phyloP scores from a whole-genome alignment of 2,329 filamentous ascomycete genomes.

The Pyrenochaeta sp. region DNA sequence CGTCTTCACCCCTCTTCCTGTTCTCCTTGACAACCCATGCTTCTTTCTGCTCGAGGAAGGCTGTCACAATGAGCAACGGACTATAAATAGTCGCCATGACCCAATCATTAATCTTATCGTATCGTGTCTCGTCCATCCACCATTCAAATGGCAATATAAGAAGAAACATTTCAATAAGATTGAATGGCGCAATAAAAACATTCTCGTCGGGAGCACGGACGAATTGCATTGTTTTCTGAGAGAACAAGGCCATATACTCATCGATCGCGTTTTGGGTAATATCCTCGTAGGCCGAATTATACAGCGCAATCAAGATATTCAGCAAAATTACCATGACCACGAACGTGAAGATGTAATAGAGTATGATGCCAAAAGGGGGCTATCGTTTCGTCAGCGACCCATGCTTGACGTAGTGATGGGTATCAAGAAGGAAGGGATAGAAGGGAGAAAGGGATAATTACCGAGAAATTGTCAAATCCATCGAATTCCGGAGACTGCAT shows the following conservation, averaged over 20 bases:
- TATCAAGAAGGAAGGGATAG: neutral
- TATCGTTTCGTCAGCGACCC: conserved; percentile 19
- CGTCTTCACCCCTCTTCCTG: conserved; percentile 79
- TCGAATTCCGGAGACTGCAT: conserved; percentile 92
- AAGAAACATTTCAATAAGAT: conserved; percentile 85
- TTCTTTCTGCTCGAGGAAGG: conserved; percentile 61
- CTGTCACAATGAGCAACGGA: conserved; percentile 81
- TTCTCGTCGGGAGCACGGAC: conserved; percentile 97
- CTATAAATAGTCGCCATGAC: conserved; percentile 89
- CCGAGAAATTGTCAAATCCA: conserved; percentile 86
- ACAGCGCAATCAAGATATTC: conserved; percentile 96
- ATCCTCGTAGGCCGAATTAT: conserved; percentile 95
- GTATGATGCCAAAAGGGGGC: conserved; percentile 89
- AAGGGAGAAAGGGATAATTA: conserved; percentile 20
- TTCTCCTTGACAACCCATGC: conserved; percentile 73
- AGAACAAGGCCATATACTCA: conserved; percentile 92
- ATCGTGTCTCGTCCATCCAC: conserved; percentile 82
- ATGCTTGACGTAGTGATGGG: neutral
- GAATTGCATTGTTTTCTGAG: conserved; percentile 95
- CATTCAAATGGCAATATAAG: conserved; percentile 87
- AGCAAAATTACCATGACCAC: conserved; percentile 94
- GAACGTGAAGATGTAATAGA: conserved; percentile 98
- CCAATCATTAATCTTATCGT: conserved; percentile 84
- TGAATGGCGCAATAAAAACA: conserved; percentile 95
- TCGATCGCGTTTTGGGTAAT: conserved; percentile 93